Evolutionary conservation across 805 yeast genomes (phyloP), one percentile per base, ranked within the genome.

Genomic region (Saccharomyces kudriavzevii): DNA sequence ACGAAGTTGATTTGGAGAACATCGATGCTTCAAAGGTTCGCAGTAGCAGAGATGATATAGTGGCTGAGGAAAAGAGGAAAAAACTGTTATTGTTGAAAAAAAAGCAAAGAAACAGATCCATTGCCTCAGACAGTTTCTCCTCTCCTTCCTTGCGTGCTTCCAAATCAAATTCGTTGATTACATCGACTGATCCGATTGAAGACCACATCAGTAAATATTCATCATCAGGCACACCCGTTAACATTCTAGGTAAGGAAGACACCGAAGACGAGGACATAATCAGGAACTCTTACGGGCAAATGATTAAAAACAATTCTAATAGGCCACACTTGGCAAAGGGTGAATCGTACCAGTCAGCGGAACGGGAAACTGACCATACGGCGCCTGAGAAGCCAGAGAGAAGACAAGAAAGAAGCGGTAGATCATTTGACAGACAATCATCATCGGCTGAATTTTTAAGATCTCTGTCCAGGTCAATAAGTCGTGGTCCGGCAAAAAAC

Each of bases 271-370:
- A 52, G n/a, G 58, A 55, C 11, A 31, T 57, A 11, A 62, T 67
- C 26, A 61, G 67, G 48, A 67, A 67, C 55, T 67, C 69, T 2
- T 60, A 62, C 49, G 70, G 70, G 35, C 68, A 66, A 52, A 54
- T 58, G 28, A 65, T 67, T 50, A 53, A 55, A n/a, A 59, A 59
- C 52, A 53, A 58, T 45, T 60, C 63, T 2, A 62, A 62, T 11
- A 73, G 65, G 53, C 89, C 90, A 1, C 88, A 85, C 68, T 73
- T 86, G 61, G 91, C 92, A 2, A 75, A 87, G 56, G 94, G 92
- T 40, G 91, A 85, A 58, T 82, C 90, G 1, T 85, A 85, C 64
- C 87, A 84, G 60, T 78, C 79, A 60, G 80, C 82, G 10, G 73
- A 76, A 49, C 80, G 77, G 28, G 62, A 72, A 17, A 71, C 70